phyloP scores from a whole-genome alignment of 495 filamentous ascomycete species.

The Aspergillus incahuasiensis region DNA sequence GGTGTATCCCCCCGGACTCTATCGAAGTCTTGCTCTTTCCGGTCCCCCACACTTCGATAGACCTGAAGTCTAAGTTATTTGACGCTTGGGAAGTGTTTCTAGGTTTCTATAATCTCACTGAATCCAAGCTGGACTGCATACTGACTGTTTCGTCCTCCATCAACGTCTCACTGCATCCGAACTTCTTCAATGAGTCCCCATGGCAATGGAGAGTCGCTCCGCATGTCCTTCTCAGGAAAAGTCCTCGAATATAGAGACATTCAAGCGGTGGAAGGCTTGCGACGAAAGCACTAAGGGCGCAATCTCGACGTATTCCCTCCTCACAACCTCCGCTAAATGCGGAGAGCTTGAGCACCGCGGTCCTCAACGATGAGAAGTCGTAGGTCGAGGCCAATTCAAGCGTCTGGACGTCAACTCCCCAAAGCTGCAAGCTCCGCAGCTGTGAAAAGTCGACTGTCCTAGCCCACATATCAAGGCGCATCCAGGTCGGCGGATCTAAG shows the following conservation, averaged over 20 bases:
- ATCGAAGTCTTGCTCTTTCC: neutral
- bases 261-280: neutral
- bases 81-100: neutral
- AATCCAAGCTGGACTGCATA: neutral
- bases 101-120: neutral
- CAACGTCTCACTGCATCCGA: too few species aligned
- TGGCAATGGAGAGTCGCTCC: neutral
- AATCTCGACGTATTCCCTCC: neutral
- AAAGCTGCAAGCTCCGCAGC: conserved; percentile 2
- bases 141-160: too few species aligned
- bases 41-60: neutral
- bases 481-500: neutral
- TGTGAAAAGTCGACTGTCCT: neutral
- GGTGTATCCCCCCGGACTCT: neutral
- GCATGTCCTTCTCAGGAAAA: neutral
- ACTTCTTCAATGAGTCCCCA: neutral
- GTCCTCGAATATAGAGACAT: neutral
- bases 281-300: neutral
- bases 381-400: neutral
- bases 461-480: neutral
- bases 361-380: neutral
- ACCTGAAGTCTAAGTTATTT: neutral
- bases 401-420: neutral
- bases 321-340: neutral
- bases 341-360: neutral